Evolutionary conservation across 306 rosid species (phyloP).

Genomic region (Abrus pulchellus): DNA sequence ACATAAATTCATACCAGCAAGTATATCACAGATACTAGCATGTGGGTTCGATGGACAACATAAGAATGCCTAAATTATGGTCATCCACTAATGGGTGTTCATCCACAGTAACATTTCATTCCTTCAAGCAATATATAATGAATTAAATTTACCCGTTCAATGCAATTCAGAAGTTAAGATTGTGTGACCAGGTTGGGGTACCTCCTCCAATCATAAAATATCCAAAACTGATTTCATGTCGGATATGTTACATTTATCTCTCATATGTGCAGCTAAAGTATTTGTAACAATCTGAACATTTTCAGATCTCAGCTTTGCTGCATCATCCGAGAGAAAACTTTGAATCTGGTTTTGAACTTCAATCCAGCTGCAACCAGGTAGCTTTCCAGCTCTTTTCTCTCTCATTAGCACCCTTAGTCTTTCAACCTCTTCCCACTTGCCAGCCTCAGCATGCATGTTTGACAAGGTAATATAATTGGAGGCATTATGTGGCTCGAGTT

Average conservation of each 20-base stretch:
- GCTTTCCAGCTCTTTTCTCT: conserved; percentile 68
- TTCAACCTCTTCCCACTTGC: conserved; percentile 80
- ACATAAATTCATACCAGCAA: conserved; percentile 20
- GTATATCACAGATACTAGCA: conserved; percentile 13
- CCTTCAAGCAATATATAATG: neutral
- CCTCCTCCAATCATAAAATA: conserved; percentile 44
- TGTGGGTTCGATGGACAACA: conserved; percentile 14
- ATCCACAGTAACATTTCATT: conserved; percentile 11
- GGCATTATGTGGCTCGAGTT: conserved; percentile 72
- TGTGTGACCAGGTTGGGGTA: conserved; percentile 6
- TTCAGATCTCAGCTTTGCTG: conserved; percentile 55
- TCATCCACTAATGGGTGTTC: neutral
- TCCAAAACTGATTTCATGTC: conserved; percentile 50
- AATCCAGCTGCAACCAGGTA: conserved; percentile 87
- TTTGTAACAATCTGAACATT: conserved; percentile 54
- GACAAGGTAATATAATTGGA: conserved; percentile 83
- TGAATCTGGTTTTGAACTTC: conserved; percentile 67
- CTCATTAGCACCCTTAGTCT: conserved; percentile 69
- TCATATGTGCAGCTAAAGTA: conserved; percentile 64
- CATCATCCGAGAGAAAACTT: conserved; percentile 66
- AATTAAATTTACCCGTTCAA: neutral
- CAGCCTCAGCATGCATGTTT: conserved; percentile 80
- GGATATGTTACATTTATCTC: conserved; percentile 45
- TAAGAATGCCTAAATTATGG: neutral
- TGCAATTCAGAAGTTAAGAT: conserved; percentile 9